A percentile compares a stretch with the other conserved stretches of the same genome.
Evolutionary conservation across 805 yeast species (phyloP).

Genomic region (Cyberlindnera nakhonratchasimensis): DNA sequence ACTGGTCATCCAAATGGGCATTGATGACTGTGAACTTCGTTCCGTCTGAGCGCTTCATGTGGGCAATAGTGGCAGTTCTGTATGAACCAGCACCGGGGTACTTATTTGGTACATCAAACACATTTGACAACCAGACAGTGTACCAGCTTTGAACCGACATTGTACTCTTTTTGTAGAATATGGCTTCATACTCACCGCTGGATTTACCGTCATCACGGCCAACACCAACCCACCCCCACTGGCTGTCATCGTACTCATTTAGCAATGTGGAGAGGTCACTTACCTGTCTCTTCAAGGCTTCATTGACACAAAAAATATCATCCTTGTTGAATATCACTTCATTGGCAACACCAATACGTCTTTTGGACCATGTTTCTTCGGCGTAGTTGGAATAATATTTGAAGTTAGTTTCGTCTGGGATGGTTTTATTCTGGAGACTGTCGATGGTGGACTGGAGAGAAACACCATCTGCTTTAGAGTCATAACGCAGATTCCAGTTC

Average conservation of each 20-base stretch:
- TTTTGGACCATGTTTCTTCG: slow-evolving; percentile 34
- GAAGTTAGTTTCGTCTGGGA: slow-evolving; percentile 14
- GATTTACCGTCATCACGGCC: slow-evolving; percentile 44
- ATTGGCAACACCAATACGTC: slow-evolving; percentile 35
- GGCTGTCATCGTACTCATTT: slow-evolving; percentile 17
- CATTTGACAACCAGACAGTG: slow-evolving; percentile 41
- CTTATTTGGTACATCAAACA: slow-evolving; percentile 39
- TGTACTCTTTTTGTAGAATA: slow-evolving; percentile 33
- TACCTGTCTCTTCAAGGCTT: slow-evolving; percentile 38
- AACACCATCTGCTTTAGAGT: slow-evolving; percentile 16
- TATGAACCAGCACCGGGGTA: slow-evolving; percentile 39
- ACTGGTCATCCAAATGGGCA: slow-evolving; percentile 41
- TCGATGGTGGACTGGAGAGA: slow-evolving; percentile 9
- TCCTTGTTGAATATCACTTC: slow-evolving; percentile 33
- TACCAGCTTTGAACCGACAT: slow-evolving; percentile 33
- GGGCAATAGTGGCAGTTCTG: slow-evolving; percentile 38
- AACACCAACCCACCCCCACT: slow-evolving; percentile 37
- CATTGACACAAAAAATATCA: slow-evolving; percentile 37
- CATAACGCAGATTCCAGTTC: slow-evolving; percentile 21
- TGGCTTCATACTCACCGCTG: slow-evolving; percentile 42
- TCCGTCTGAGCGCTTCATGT: slow-evolving; percentile 21
- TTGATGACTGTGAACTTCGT: slow-evolving; percentile 35
- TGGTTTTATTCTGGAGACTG: neutral
- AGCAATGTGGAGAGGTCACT: slow-evolving; percentile 33
- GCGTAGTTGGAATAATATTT: slow-evolving; percentile 26